A percentile compares a stretch with the other conserved stretches of the same genome.
Evolutionary conservation across 148 eudicot species (phyloP).

Genomic region (Vaccinium macrocarpon): DNA sequence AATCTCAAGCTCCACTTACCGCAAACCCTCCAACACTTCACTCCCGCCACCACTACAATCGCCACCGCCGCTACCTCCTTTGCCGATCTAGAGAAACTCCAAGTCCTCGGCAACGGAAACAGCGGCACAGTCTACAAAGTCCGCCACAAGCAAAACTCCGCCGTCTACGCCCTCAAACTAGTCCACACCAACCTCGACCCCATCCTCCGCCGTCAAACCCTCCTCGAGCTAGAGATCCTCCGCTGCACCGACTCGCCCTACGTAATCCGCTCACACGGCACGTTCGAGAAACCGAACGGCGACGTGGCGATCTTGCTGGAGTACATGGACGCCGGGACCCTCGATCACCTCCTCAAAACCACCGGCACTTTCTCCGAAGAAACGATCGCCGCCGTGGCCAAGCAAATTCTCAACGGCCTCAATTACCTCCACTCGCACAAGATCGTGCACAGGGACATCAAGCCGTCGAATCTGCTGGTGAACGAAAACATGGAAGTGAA

Average conservation of each 20-base stretch:
- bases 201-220: slow-evolving; percentile 45
- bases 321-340: slow-evolving; percentile 75
- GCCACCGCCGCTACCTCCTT: slow-evolving; percentile 22
- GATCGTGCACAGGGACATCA: slow-evolving; percentile 81
- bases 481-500: slow-evolving; percentile 56
- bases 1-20: slow-evolving; percentile 67
- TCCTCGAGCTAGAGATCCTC: slow-evolving; percentile 76
- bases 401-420: slow-evolving; percentile 57
- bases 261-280: slow-evolving; percentile 55
- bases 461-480: slow-evolving; percentile 67
- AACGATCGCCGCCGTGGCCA: slow-evolving; percentile 37
- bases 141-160: slow-evolving; percentile 43
- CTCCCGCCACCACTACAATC: slow-evolving; percentile 20
- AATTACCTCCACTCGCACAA: slow-evolving; percentile 67
- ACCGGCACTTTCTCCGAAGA: slow-evolving; percentile 36
- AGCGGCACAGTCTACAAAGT: slow-evolving; percentile 92
- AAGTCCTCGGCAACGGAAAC: slow-evolving; percentile 77
- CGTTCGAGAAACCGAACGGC: slow-evolving; percentile 50
- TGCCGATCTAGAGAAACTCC: slow-evolving; percentile 51
- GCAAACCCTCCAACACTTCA: slow-evolving; percentile 41
- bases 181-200: slow-evolving; percentile 50
- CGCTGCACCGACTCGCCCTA: slow-evolving; percentile 71
- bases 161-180: slow-evolving; percentile 57
- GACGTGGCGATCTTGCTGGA: slow-evolving; percentile 67
- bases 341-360: slow-evolving; percentile 38